Evolutionary conservation across 2,329 filamentous ascomycete genomes (phyloP), one percentile per base, ranked within the genome.

Genomic region (Ambrosiella xylebori): DNA sequence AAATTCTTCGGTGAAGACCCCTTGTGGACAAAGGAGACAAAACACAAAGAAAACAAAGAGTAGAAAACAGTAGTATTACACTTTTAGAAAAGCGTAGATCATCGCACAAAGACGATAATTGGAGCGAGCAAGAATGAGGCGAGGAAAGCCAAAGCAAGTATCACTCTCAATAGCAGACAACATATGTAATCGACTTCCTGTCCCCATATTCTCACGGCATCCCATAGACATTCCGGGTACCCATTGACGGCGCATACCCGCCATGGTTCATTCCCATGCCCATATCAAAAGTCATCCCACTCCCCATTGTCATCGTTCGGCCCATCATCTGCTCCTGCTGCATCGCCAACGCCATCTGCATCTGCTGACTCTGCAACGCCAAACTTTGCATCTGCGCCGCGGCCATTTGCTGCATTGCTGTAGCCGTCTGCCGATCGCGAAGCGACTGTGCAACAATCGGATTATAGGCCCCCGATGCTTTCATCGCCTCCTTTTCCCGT

Each of bases 361-460:
- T 63, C 57, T 68, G 65, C 57, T 72, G 69, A 39, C 52, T 56
- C 11, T 70, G 67, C 6, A 66, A 63, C n/a, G 61, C 63, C 52
- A 66, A 57, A 6, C 68, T 66, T 56, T 68, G 66, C n/a, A 54
- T 54, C 39, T 60, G 59, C 17, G 59, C 59, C 39, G 52, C 37
- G 44, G 57, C 44, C 59, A 60, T 60, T 39, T 60, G 59, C 35
- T 60, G 56, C 19, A 60, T 54, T 15, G 52, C 56, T 27, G 67
- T 64, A 51, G 68, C 77, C 57, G 82, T 78, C 65, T 86, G 81
- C 36, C 82, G 75, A 66, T 85, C 82, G 50, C 76, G 75, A 65
- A 89, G 87, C 0, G 84, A 86, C 61, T 86, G 77, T 63, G 88
- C 82, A 7, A 88, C 84, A 60, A 82, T 80, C 59, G 84, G 81